phyloP scores from a whole-genome alignment of 2,329 filamentous ascomycete species.

The Ophiosphaerella narmari region DNA sequence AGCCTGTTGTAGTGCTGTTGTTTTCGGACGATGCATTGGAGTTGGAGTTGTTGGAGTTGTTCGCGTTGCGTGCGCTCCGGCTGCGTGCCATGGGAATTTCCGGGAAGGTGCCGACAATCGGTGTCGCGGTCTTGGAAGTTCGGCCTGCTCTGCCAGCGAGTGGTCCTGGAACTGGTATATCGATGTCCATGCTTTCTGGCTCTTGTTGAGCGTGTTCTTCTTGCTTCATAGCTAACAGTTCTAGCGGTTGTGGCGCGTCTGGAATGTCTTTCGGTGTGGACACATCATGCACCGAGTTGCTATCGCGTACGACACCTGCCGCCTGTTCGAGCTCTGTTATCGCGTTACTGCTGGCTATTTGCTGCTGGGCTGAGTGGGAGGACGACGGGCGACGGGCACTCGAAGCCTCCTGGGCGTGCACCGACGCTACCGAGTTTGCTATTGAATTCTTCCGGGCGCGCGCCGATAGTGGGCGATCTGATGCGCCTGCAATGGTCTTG shows the following conservation, averaged over 20 bases:
- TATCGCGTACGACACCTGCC: conserved; percentile 31
- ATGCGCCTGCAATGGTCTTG: conserved; percentile 54
- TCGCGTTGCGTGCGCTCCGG: conserved; percentile 49
- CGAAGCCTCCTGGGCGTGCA: conserved; percentile 52
- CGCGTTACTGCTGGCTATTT: conserved; percentile 30
- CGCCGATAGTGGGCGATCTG: conserved; percentile 67
- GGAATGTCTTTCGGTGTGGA: conserved; percentile 38
- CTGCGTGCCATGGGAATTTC: conserved; percentile 49
- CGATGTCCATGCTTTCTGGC: conserved; percentile 46
- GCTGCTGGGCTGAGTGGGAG: conserved; percentile 42
- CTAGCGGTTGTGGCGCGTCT: conserved; percentile 41
- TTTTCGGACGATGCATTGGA: conserved; percentile 48
- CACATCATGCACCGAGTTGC: conserved; percentile 25
- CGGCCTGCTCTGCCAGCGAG: conserved; percentile 46
- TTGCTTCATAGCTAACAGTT: conserved; percentile 56
- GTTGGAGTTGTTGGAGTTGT: conserved; percentile 40
- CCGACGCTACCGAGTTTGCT: conserved; percentile 51
- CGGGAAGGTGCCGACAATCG: conserved; percentile 50
- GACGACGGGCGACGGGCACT: conserved; percentile 41
- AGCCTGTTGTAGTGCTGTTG: conserved; percentile 41
- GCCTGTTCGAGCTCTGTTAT: conserved; percentile 41
- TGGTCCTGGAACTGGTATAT: conserved; percentile 33
- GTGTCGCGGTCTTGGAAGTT: conserved; percentile 55
- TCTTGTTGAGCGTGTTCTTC: conserved; percentile 57
- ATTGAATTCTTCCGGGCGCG: conserved; percentile 75